Evolutionary conservation across 176 grass and related monocot species (phyloP).

Genomic region (Avena atlantica): DNA sequence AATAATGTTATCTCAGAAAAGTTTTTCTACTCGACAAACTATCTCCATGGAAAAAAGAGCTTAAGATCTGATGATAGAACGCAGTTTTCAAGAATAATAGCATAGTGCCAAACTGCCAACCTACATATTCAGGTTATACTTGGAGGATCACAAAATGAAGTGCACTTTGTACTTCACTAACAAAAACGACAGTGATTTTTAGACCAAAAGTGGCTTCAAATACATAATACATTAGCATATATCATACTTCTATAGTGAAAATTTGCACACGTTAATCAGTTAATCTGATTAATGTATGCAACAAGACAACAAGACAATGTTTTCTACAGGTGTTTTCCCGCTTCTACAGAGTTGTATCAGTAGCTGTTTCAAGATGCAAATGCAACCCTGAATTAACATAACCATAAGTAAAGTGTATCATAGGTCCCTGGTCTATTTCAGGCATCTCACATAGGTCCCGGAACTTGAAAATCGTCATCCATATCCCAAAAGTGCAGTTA

Average conservation of each 20-base stretch:
- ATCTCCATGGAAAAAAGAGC: conserved; percentile 15
- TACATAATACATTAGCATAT: neutral
- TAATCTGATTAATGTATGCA: neutral
- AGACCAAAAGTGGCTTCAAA: neutral
- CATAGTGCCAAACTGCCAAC: neutral
- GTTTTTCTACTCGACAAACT: neutral
- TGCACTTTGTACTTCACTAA: conserved; percentile 4
- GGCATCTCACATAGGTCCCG: neutral
- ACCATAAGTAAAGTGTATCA: neutral
- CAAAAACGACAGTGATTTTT: neutral
- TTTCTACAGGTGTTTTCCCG: neutral
- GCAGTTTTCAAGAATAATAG: neutral
- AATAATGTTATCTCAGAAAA: conserved; percentile 15
- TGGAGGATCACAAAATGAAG: conserved; percentile 3
- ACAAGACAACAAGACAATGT: neutral
- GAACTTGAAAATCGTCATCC: neutral
- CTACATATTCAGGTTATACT: conserved; percentile 20
- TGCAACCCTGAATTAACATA: conserved; percentile 12
- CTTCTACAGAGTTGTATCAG: neutral
- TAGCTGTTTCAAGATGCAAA: neutral
- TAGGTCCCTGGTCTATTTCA: neutral
- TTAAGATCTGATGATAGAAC: neutral
- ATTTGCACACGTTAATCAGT: neutral
- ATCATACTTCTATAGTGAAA: conserved; percentile 1
- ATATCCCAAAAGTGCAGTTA: neutral